Evolutionary conservation across 257 asterid genomes (phyloP).

Genomic region (Petrea volubilis): DNA sequence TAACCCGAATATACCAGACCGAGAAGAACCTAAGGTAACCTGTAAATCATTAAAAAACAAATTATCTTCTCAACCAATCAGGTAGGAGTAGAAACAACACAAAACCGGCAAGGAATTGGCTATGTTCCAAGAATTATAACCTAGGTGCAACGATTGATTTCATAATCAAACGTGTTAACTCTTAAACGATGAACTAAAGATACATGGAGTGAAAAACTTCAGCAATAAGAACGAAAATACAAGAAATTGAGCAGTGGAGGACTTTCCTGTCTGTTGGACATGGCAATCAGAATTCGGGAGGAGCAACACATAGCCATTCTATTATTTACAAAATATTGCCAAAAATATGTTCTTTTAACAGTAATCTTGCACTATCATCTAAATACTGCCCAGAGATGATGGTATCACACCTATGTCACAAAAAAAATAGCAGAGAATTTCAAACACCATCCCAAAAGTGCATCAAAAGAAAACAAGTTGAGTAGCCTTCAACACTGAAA

Average conservation of each 20-base stretch:
- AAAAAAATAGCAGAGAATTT: background rate
- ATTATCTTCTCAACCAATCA: slow-evolving; percentile 14
- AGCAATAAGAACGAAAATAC: background rate
- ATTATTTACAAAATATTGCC: background rate
- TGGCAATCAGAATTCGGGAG: slow-evolving; percentile 28
- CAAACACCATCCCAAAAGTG: background rate
- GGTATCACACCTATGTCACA: background rate
- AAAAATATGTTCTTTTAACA: background rate
- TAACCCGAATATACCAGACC: slow-evolving; percentile 21
- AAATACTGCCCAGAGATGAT: background rate
- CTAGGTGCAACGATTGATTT: background rate
- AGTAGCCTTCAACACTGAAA: background rate
- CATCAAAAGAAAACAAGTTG: background rate
- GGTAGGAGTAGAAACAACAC: background rate
- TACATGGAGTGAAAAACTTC: too few relatives aligned
- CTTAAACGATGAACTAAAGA: too few relatives aligned
- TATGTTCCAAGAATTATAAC: background rate
- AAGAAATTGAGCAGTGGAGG: slow-evolving; percentile 26
- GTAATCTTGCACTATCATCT: background rate
- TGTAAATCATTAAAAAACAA: slow-evolving; percentile 29
- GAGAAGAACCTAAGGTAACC: slow-evolving; percentile 37
- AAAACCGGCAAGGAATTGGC: background rate
- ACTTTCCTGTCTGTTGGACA: slow-evolving; percentile 48
- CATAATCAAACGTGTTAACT: background rate
- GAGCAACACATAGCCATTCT: slow-evolving; percentile 19